These are phyloP conservation scores for Aureobasidium uvarum DNA, from an alignment of 2,329 filamentous ascomycete genomes.

Conservation along the genomic window DNA sequence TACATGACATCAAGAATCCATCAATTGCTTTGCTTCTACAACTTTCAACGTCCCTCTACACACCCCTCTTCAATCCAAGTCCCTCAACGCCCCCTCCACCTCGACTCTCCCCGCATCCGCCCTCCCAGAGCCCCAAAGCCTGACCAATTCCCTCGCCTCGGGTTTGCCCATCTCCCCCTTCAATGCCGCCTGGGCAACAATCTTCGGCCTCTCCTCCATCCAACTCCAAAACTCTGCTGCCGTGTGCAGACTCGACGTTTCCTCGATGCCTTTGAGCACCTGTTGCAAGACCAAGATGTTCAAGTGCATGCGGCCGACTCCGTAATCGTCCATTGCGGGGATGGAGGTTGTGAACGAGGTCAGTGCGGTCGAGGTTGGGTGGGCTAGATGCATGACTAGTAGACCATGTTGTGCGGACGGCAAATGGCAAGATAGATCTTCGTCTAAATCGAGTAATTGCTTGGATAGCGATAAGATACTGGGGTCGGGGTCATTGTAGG, in stretches of 20 bases:
- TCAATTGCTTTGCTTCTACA: not conserved
- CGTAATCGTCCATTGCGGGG: slow-evolving; percentile 73
- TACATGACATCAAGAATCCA: not conserved
- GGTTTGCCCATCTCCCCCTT: slow-evolving; percentile 40
- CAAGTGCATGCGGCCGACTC: slow-evolving; percentile 83
- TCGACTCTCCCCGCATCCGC: slow-evolving; percentile 63
- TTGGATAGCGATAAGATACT: slow-evolving; percentile 79
- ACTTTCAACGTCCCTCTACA: not conserved
- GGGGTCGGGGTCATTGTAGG: slow-evolving; percentile 74
- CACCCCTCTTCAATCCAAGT: not conserved
- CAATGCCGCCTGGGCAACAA: slow-evolving; percentile 40
- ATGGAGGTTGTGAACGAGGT: slow-evolving; percentile 68
- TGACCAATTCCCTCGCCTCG: slow-evolving; percentile 44
- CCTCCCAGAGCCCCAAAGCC: slow-evolving; percentile 47
- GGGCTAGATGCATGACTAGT: slow-evolving; percentile 71
- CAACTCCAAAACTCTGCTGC: slow-evolving; percentile 68
- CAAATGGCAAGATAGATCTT: slow-evolving; percentile 71
- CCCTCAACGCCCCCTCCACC: slow-evolving; percentile 47
- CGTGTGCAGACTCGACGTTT: slow-evolving; percentile 55
- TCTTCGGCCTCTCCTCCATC: slow-evolving; percentile 57
- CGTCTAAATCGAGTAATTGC: slow-evolving; percentile 83
- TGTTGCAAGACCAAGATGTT: slow-evolving; percentile 95
- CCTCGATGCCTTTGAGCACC: slow-evolving; percentile 84
- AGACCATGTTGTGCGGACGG: slow-evolving; percentile 67
- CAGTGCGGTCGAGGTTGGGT: slow-evolving; percentile 76